These are phyloP conservation scores for Papiliotrema nemorosa DNA, from an alignment of 1,284 basidiomycete genomes.

Conservation along the genomic window DNA sequence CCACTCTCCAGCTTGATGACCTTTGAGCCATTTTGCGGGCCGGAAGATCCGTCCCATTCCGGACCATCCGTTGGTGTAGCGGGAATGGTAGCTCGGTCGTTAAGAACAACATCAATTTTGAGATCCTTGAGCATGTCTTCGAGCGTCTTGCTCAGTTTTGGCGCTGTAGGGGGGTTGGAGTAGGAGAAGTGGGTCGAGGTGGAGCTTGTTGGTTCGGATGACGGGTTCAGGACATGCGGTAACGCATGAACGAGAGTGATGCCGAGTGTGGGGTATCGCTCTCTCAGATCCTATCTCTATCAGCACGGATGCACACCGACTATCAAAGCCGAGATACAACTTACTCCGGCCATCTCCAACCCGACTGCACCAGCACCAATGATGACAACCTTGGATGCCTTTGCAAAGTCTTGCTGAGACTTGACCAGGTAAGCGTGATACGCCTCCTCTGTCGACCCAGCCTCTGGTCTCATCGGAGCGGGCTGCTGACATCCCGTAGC, in stretches of 20 bases:
- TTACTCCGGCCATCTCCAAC: slow-evolving; percentile 51
- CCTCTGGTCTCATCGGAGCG: slow-evolving; percentile 39
- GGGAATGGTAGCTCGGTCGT: slow-evolving; percentile 39
- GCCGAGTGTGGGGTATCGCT: slow-evolving; percentile 26
- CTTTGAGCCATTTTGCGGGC: slow-evolving; percentile 24
- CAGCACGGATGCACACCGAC: no score
- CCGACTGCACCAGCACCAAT: slow-evolving; percentile 52
- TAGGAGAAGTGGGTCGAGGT: slow-evolving; percentile 15
- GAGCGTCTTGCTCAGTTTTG: slow-evolving; percentile 33
- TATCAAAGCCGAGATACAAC: slow-evolving; percentile 13
- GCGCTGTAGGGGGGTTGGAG: slow-evolving; percentile 20
- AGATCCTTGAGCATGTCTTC: slow-evolving; percentile 33
- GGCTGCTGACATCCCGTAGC: slow-evolving; percentile 44
- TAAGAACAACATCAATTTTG: slow-evolving; percentile 42
- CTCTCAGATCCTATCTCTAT: slow-evolving; percentile 37
- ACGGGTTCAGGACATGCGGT: slow-evolving; percentile 26
- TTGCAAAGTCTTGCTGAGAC: slow-evolving; percentile 37
- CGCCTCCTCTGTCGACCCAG: slow-evolving; percentile 22
- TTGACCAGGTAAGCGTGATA: slow-evolving; percentile 23
- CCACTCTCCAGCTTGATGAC: slow-evolving; percentile 40
- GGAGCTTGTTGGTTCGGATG: slow-evolving; percentile 6
- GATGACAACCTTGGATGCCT: slow-evolving; percentile 40
- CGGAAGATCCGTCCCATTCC: slow-evolving; percentile 34
- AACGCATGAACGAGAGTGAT: slow-evolving; percentile 44
- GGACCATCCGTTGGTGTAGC: slow-evolving; percentile 1